phyloP scores from a whole-genome alignment of 805 yeast species.

The Monosporozyma unispora region DNA sequence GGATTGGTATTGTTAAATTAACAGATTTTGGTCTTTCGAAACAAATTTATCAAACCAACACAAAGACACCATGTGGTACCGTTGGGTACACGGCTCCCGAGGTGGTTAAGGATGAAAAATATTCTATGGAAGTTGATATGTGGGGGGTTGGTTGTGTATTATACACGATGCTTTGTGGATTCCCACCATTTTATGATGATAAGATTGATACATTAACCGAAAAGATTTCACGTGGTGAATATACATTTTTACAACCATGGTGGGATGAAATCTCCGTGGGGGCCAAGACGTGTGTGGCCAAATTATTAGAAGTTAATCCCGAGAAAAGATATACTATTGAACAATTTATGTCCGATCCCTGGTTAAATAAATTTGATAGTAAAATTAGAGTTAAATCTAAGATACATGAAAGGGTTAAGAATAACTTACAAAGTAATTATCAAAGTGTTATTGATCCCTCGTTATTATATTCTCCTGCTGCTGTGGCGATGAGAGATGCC shows the following conservation, averaged over 20 bases:
- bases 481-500: conserved; percentile 75
- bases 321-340: conserved; percentile 56
- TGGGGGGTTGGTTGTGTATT: conserved; percentile 98
- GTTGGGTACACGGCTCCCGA: conserved; percentile 99
- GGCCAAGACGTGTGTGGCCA: conserved; percentile 60
- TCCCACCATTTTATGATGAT: conserved; percentile 89
- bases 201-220: conserved; percentile 55
- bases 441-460: conserved; percentile 9
- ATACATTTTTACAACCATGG: conserved; percentile 73
- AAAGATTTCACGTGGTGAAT: conserved; percentile 65
- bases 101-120: conserved; percentile 86
- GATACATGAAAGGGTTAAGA: too few relatives aligned
- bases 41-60: conserved; percentile 76
- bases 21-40: conserved; percentile 96
- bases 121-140: conserved; percentile 93
- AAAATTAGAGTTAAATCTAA: too few relatives aligned
- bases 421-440: too few relatives aligned
- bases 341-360: conserved; percentile 61
- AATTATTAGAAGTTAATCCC: conserved; percentile 63
- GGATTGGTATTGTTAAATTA: conserved; percentile 78
- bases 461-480: conserved; percentile 54
- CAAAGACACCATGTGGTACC: conserved; percentile 97
- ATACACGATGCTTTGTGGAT: conserved; percentile 89
- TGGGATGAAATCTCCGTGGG: conserved; percentile 74
- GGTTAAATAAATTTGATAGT: conserved; percentile 37